phyloP scores from a whole-genome alignment of 805 yeast species.

The Blastobotrys americana region DNA sequence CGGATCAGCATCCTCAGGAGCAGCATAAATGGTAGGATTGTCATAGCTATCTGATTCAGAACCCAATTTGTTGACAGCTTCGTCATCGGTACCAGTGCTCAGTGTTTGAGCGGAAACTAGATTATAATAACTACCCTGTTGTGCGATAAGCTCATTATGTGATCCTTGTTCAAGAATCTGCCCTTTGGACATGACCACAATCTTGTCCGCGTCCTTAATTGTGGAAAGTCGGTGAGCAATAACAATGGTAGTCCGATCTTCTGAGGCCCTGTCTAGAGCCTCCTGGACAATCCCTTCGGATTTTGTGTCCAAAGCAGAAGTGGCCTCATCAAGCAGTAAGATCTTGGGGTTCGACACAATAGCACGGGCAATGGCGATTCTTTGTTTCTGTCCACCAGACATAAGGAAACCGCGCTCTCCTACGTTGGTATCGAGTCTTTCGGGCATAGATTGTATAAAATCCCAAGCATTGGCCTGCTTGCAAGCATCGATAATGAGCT shows the following conservation, averaged over 20 bases:
- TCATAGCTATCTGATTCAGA: constrained; percentile 16
- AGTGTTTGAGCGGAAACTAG: constrained; percentile 35
- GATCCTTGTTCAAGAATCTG: constrained; percentile 44
- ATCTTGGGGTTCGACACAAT: constrained; percentile 55
- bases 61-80: too few species aligned
- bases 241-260: constrained; percentile 42
- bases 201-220: constrained; percentile 47
- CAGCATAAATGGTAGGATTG: constrained; percentile 7
- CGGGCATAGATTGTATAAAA: constrained; percentile 54
- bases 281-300: constrained; percentile 38
- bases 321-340: constrained; percentile 58
- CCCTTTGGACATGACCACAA: constrained; percentile 45
- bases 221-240: constrained; percentile 55
- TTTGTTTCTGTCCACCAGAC: constrained; percentile 68
- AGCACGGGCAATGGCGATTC: constrained; percentile 66
- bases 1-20: constrained; percentile 9
- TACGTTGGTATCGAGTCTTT: constrained; percentile 70
- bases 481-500: constrained; percentile 32
- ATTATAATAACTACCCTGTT: constrained; percentile 25
- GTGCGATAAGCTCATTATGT: constrained; percentile 32
- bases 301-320: constrained; percentile 49
- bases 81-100: constrained; percentile 12
- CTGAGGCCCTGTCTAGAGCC: constrained; percentile 33
- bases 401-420: constrained; percentile 52
- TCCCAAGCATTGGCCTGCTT: constrained; percentile 36